Percentiles rank a stretch among this genome's conserved stretches.
Conservation (phyloP, 345 rosid genomes). For the Hevea brasiliensis region DNA sequence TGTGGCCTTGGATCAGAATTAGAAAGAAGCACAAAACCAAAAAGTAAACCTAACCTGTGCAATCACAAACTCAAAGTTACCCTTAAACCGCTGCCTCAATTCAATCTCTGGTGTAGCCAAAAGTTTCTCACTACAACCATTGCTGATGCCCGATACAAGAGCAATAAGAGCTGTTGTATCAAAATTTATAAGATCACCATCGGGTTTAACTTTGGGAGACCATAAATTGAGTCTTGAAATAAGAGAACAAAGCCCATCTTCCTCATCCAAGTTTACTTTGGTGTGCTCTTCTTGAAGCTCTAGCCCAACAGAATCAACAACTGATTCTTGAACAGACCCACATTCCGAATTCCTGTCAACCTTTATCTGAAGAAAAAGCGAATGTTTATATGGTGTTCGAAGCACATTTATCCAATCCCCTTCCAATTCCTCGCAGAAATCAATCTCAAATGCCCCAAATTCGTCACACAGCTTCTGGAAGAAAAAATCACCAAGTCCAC, state of each 20-base stretch:
- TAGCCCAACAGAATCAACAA: constrained; percentile 13
- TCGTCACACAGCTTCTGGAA: constrained; percentile 38
- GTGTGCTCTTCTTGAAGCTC: constrained; percentile 26
- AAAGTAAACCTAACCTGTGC: constrained; percentile 51
- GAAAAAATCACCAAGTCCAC: constrained; percentile 42
- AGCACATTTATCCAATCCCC: constrained; percentile 71
- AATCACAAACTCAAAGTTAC: constrained; percentile 71
- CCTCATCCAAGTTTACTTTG: constrained; percentile 24
- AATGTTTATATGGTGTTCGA: constrained; percentile 39
- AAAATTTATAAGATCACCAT: constrained; percentile 52
- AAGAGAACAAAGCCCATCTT: constrained; percentile 39
- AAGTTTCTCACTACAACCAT: constrained; percentile 63
- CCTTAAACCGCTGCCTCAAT: constrained; percentile 68
- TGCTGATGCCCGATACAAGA: constrained; percentile 80
- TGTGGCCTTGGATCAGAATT: background rate
- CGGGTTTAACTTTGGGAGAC: constrained; percentile 15
- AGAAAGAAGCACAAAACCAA: background rate
- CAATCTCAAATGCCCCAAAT: constrained; percentile 52
- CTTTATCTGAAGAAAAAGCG: constrained; percentile 60
- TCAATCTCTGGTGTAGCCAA: constrained; percentile 44
- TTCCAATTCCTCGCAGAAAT: constrained; percentile 44
- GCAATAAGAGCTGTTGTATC: constrained; percentile 90
- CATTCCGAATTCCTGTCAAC: constrained; percentile 27
- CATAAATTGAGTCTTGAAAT: constrained; percentile 42
- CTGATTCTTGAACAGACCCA: constrained; percentile 18